These are phyloP conservation scores for Didymellaceae sp. DNA, from an alignment of 2,329 filamentous ascomycete species.

Conservation along the genomic window DNA sequence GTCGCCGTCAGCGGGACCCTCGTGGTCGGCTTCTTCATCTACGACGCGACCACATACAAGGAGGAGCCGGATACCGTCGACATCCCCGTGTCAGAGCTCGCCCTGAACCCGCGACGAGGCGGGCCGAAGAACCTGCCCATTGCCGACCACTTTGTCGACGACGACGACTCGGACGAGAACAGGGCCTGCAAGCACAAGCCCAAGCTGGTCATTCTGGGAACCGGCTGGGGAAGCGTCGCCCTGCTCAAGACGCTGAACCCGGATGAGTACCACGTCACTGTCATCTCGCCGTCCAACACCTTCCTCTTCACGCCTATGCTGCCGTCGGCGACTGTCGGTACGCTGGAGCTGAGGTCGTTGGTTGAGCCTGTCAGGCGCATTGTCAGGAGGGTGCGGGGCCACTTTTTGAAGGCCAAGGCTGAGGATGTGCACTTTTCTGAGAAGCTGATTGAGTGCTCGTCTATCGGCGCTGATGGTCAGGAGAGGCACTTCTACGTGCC, in stretches of 20 bases:
- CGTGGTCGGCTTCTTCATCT: slow-evolving; percentile 86
- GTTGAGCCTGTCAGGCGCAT: slow-evolving; percentile 93
- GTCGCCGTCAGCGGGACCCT: slow-evolving; percentile 72
- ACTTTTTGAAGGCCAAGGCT: slow-evolving; percentile 87
- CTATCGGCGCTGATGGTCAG: slow-evolving; percentile 73
- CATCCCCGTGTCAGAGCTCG: slow-evolving; percentile 82
- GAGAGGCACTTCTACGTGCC: slow-evolving; percentile 87
- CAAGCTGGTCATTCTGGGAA: slow-evolving; percentile 87
- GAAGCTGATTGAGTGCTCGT: slow-evolving; percentile 86
- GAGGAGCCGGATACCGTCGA: slow-evolving; percentile 72
- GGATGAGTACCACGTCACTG: slow-evolving; percentile 93
- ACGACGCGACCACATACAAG: slow-evolving; percentile 90
- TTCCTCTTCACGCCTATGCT: slow-evolving; percentile 99
- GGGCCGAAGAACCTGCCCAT: slow-evolving; percentile 97
- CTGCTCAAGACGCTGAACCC: slow-evolving; percentile 88
- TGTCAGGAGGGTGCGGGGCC: slow-evolving; percentile 76
- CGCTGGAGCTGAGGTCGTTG: slow-evolving; percentile 85
- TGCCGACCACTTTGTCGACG: slow-evolving; percentile 84
- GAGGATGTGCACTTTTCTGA: slow-evolving; percentile 90
- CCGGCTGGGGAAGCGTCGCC: slow-evolving; percentile 93
- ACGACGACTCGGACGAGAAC: slow-evolving; percentile 78
- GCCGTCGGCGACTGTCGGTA: slow-evolving; percentile 94
- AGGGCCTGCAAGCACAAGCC: slow-evolving; percentile 82
- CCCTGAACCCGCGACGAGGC: slow-evolving; percentile 79
- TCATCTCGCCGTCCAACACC: slow-evolving; percentile 93